Evolutionary conservation across 164 flowering plant genomes (phyloP).

Genomic region (Piper betle): DNA sequence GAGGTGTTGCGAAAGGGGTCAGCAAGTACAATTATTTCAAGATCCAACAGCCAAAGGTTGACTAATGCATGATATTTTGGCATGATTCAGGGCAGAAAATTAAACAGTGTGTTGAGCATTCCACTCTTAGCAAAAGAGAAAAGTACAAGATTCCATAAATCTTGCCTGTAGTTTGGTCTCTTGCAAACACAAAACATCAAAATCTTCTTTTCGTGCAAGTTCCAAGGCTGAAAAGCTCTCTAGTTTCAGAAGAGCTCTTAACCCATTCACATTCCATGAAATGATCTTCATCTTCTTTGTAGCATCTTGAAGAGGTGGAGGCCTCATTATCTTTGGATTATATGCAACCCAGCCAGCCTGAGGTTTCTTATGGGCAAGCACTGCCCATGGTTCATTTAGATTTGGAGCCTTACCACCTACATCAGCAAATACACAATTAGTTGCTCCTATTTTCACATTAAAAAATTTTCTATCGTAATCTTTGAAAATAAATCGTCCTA

Average conservation of each 20-base stretch:
- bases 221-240: slow-evolving; percentile 52
- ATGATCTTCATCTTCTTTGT: slow-evolving; percentile 43
- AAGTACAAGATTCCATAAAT: background rate
- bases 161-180: slow-evolving; percentile 96
- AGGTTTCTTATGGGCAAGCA: slow-evolving; percentile 91
- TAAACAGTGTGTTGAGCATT: no score
- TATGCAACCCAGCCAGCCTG: slow-evolving; percentile 81
- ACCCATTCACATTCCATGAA: slow-evolving; percentile 98
- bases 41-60: no score
- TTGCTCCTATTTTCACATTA: slow-evolving; percentile 15
- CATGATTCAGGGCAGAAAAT: no score
- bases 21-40: no score
- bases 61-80: no score
- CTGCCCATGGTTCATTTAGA: slow-evolving; percentile 67
- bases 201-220: slow-evolving; percentile 76
- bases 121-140: background rate
- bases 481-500: no score
- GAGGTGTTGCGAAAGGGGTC: no score
- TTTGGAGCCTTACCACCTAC: slow-evolving; percentile 10
- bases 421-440: slow-evolving; percentile 11
- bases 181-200: slow-evolving; percentile 88
- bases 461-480: background rate
- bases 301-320: slow-evolving; percentile 40
- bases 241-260: slow-evolving; percentile 67
- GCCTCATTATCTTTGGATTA: slow-evolving; percentile 82